These are phyloP conservation scores for Ogataea henricii DNA, from an alignment of 805 yeast species.

Conservation along the genomic window DNA sequence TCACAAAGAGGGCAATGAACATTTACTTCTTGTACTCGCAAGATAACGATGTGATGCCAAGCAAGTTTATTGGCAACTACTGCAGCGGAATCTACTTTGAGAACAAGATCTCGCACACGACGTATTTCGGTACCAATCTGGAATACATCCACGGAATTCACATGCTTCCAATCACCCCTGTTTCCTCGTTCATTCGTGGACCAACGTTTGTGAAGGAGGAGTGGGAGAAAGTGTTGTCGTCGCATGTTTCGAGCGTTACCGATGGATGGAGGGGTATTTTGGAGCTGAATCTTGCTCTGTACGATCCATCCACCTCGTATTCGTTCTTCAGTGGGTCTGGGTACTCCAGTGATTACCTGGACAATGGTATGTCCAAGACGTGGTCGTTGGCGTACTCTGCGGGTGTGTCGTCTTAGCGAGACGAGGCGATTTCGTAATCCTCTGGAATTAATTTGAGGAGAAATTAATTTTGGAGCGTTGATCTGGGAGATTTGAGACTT, in stretches of 20 bases:
- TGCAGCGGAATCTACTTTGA: conserved; percentile 67
- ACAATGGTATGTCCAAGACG: conserved; percentile 83
- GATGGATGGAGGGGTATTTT: conserved; percentile 80
- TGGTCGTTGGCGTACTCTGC: conserved; percentile 83
- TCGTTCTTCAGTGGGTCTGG: conserved; percentile 57
- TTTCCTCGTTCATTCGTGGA: conserved; percentile 61
- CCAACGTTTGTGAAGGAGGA: conserved; percentile 62
- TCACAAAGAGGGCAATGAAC: conserved; percentile 53
- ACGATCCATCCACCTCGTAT: conserved; percentile 66
- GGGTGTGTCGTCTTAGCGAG: conserved; percentile 35
- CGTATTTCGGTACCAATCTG: conserved; percentile 57
- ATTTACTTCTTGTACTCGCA: conserved; percentile 50
- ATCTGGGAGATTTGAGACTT: neutral
- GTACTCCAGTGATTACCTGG: conserved; percentile 61
- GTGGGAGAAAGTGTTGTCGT: conserved; percentile 57
- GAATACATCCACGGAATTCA: conserved; percentile 76
- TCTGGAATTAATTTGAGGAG: neutral
- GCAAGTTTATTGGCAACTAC: conserved; percentile 49
- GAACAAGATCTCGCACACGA: conserved; percentile 66
- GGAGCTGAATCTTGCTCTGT: conserved; percentile 72
- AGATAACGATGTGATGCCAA: conserved; percentile 51
- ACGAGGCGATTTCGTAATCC: neutral
- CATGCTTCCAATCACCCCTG: conserved; percentile 69
- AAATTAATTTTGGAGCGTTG: conserved; percentile 1
- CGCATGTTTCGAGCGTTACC: conserved; percentile 50